Base-by-base conservation (phyloP, 352 stramenopile genomes). In the Phytophthora nicotianae region DNA sequence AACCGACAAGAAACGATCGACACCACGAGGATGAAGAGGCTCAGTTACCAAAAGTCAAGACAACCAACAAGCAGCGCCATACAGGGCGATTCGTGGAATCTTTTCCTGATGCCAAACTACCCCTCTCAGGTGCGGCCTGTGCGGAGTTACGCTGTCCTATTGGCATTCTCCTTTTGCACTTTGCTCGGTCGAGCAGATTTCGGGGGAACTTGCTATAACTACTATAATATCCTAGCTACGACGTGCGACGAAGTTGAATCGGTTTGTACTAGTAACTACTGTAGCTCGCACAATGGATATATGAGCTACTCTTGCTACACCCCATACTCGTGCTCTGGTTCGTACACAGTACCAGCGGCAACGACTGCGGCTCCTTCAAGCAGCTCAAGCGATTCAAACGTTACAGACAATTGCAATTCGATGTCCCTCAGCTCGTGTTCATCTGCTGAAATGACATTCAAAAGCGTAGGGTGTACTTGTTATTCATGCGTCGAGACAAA, bases 401-500 rank as follows among this genome's bases (percentile, higher is more conserved):
- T 6, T 29, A 6, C 6, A 20, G 24, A 58, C 13, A 20, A 21
- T 27, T 50, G 52, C 29, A 43, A 37, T 23, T 23, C 40, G 19
- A 50, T 60, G 23, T 41, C n/a, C 5, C 11, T 67, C 9, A 47
- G 21, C 8, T 61, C 49, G n/a, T 68, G 52, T 20, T 17, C 58
- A 53, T 29, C 54, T n/a, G 52, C 46, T 10, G 24, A 51, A 21
- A 46, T n/a, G 4, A 21, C 24, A 27, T 64, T 61, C 26, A 32
- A 56, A 2, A 46, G 3, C 10, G 27, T 61, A 11, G 49, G 55
- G 10, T 65, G 62, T 35, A 38, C 48, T 1, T 64, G 49, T 40
- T 70, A 35, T 50, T 40, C 48, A 3, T 70, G 62, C 37, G 38
- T 26, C 4, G 49, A 60, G 46, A 32, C 26, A 11, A 64, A 51